A percentile compares a stretch with the other conserved stretches of the same genome.
phyloP scores from a whole-genome alignment of 192 early-diverging fungal species.

The Umbelopsis vinacea region DNA sequence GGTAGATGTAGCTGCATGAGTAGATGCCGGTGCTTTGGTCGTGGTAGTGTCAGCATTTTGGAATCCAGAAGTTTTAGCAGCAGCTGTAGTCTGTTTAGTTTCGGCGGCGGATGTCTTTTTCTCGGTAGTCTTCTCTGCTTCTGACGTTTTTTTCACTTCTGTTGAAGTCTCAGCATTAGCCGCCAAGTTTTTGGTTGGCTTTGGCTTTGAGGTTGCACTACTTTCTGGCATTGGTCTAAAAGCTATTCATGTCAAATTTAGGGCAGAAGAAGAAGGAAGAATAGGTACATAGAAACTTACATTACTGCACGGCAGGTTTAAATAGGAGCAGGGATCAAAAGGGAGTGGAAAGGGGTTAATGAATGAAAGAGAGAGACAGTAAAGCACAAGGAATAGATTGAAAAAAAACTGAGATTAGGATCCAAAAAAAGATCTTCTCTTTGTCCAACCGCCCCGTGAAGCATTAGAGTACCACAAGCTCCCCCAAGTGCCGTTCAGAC shows the following conservation, averaged over 20 bases:
- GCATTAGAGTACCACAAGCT: constrained; percentile 4
- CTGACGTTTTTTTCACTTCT: not conserved
- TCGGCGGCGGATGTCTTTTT: not conserved
- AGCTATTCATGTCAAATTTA: not conserved
- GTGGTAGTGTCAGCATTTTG: not conserved
- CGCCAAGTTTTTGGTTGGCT: not conserved
- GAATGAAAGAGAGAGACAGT: not conserved
- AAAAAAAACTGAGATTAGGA: not conserved
- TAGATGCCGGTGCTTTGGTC: not conserved
- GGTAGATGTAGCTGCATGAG: not conserved
- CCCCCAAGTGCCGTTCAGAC: not conserved
- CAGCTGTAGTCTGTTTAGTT: constrained; percentile 1
- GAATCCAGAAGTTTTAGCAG: not conserved
- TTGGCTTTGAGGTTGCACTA: not conserved
- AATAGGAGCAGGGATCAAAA: constrained; percentile 20
- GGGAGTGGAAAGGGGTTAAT: constrained; percentile 24
- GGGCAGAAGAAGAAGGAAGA: not conserved
- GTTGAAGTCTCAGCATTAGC: not conserved
- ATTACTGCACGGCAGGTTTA: not conserved
- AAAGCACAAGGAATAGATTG: not conserved
- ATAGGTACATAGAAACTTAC: not conserved
- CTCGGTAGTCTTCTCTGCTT: not conserved
- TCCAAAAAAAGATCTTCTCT: constrained; percentile 21
- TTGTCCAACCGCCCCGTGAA: constrained; percentile 23
- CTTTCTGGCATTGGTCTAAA: not conserved